A percentile compares a stretch with the other conserved stretches of the same genome.
Evolutionary conservation across 2,329 filamentous ascomycete species (phyloP).

Genomic region (Davidsoniella virescens): DNA sequence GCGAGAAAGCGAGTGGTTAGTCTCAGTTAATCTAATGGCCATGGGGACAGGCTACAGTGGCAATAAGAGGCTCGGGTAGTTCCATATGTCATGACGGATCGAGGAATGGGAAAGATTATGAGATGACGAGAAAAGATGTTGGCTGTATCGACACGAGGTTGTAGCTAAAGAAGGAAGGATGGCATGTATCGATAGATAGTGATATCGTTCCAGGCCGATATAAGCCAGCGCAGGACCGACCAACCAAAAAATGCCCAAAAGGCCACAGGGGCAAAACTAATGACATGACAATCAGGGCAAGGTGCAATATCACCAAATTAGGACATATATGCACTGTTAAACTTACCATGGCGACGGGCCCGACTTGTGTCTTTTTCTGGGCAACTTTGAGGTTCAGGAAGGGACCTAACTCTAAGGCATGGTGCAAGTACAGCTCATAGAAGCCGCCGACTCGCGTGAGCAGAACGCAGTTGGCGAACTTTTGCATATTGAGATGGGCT

Average conservation of each 20-base stretch:
- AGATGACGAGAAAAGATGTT: too few relatives aligned
- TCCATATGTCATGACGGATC: too few relatives aligned
- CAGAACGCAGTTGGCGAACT: slow-evolving; percentile 78
- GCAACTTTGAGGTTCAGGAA: slow-evolving; percentile 77
- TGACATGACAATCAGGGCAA: neutral
- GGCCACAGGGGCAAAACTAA: too few relatives aligned
- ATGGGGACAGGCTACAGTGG: too few relatives aligned
- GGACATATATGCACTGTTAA: slow-evolving; percentile 1
- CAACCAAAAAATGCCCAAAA: too few relatives aligned
- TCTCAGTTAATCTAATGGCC: neutral
- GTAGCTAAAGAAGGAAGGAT: too few relatives aligned
- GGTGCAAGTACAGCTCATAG: slow-evolving; percentile 95
- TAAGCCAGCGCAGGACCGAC: too few relatives aligned
- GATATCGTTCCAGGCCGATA: too few relatives aligned
- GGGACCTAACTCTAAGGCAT: slow-evolving; percentile 77
- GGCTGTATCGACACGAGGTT: too few relatives aligned
- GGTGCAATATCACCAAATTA: neutral
- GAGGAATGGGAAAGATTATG: too few relatives aligned
- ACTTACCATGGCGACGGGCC: slow-evolving; percentile 68
- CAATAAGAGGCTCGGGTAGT: too few relatives aligned
- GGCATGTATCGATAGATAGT: too few relatives aligned
- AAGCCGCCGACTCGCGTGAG: slow-evolving; percentile 88
- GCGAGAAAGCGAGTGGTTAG: neutral
- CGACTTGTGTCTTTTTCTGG: slow-evolving; percentile 61
- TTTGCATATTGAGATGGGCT: slow-evolving; percentile 74